Evolutionary conservation across 2,329 filamentous ascomycete species (phyloP), one percentile per base, ranked within the genome.

Genomic region (Penicillium sp.): DNA sequence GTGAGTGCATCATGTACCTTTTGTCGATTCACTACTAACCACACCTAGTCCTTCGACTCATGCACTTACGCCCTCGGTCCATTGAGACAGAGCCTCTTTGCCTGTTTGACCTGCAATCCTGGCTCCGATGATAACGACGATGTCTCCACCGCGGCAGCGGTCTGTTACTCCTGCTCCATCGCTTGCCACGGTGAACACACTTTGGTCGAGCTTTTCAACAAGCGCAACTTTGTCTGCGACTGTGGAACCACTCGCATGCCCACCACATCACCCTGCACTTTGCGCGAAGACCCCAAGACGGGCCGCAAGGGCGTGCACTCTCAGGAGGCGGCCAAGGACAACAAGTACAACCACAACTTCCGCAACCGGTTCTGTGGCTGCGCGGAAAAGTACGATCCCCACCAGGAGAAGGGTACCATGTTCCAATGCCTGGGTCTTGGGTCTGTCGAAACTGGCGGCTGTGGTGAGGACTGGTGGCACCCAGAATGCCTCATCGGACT

Each of bases 381-480:
- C 69, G 85, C 85, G 29, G 89, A 93, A 68, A 86, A 93, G 58
- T 99, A 99, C 71, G 90, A 97, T 71, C 86, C 93, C 0, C 85
- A 93, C 48, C 82, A 90, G 70, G 92, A 99, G 72, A 96, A 93
- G 66, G 93, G 93, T 0, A 98, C 93, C 39, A 99, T 99, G 95
- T 99, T 96, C 66, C 95, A 99, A 74, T 99, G 95, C 70, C 75
- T 98, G 2, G 93, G 93, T 0, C 79, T 98, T 1, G 92, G 91
- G 1, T 89, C 86, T 0, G 82, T 84, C 13, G 89, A 93, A 63
- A 87, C 88, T 1, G 93, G 93, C 16, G 93, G 93, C 5, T 98
- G 93, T 75, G 93, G 93, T 13, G 93, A 98, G 77, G 93, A 98
- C 70, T 98, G 93, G 93, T 98, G 91, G 83, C 93, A 98, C 77